Evolutionary conservation across 805 yeast genomes (phyloP), one percentile per base, ranked within the genome.

Genomic region (Candida glaebosa): DNA sequence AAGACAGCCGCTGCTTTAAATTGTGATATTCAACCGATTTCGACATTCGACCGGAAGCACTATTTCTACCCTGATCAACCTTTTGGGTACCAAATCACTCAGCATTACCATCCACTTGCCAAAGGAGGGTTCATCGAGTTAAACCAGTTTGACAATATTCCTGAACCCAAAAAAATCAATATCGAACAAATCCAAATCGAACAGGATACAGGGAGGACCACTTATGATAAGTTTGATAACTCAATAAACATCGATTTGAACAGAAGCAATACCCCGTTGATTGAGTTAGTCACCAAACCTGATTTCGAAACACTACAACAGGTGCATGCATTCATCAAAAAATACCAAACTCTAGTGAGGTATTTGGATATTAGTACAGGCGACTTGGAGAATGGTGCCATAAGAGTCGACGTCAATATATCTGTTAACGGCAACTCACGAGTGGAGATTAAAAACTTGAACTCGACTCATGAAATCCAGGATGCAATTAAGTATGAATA

Each of bases 11-110:
- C 76, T 2, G 87, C 93, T 0, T 61, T 90, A 39, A 71, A 82
- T 25, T 76, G 87, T 44, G 57, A 69, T 0, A 72, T 93, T 12
- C 77, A 76, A 43, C 48, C 61, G 0, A 48, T 55, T 5, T 84
- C 91, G 1, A 69, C 82, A 1, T 93, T 93, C 60, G 99, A 93
- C 56, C 71, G 99, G 50, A 93, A 93, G 61, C 99, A 93, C 59
- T 93, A 93, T 60, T 89, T 93, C 61, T 93, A 93, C 60, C 91
- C 90, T 1, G 99, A 93, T 60, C 98, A 93, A 58, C 99, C 99
- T 0, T 63, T 85, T 40, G 99, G 99, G 1, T 93, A 89, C 62
- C 99, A 93, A 59, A 84, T 93, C 38, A 93, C 99, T 0, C 99
- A 93, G 62, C 86, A 80, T 55, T 87, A 76, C 57, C 73, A 73